Evolutionary conservation across 177 flowering plant species (phyloP), one percentile per base, ranked within the genome.

Genomic region (Vitis hybrid): DNA sequence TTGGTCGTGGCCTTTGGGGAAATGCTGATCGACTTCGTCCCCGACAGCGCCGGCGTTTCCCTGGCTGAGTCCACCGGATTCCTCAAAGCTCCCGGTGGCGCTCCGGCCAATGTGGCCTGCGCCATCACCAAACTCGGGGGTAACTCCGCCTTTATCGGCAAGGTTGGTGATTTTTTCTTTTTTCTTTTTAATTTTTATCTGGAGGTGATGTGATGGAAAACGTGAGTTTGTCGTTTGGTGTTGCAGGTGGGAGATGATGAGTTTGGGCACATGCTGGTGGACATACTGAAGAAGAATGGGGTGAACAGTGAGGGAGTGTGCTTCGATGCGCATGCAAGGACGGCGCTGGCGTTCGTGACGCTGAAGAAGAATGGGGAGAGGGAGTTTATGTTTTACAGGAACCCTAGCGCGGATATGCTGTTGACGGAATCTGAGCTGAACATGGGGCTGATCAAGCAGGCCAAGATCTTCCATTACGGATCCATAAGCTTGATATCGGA

Each of bases 51-150:
- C 16, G 97, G 95, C 0, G 87, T 90, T 58, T 92, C 96, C 14
- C 72, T 92, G 65, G 92, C 92, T 1, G 91, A 92, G 56, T 79
- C 95, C 1, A n/a, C 57, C 1, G 94, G 86, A 1, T 92, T 90
- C 63, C 56, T 90, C 73, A 92, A 92, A 73, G 95, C 95, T 15
- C 94, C 96, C n/a, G 96, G 96, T 12, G 97, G 97, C n/a, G 97
- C 97, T 4, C 97, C 97, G 0, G 96, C 97, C 51, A 92, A 90
- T 35, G 97, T 92, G 0, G 97, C 97, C 6, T 82, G 86, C 52
- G 95, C 94, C 78, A 80, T 91, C 60, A 70, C 86, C 56, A 87
- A 77, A 70, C 94, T 89, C n/a, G 96, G 94, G n/a, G 96, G 96
- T 3, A 40, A 52, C 6, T 70, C 92, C 11, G 95, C 97, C 21